A percentile compares a stretch with the other conserved stretches of the same genome.
These are phyloP conservation scores for Paramecium pentaurelia DNA, from an alignment of 73 alveolate genomes.

Conservation along the genomic window DNA sequence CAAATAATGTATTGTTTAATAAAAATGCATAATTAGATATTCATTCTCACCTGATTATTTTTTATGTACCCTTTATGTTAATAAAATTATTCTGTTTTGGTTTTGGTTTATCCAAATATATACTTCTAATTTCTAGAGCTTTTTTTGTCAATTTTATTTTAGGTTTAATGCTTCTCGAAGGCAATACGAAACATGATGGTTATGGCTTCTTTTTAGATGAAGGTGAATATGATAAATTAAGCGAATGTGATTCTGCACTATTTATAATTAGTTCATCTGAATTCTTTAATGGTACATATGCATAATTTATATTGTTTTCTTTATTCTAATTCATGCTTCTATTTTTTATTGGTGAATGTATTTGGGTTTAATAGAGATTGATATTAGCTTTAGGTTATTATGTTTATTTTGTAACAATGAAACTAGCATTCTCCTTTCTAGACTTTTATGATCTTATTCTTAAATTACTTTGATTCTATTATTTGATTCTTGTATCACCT, in stretches of 20 bases:
- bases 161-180: neutral
- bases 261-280: neutral
- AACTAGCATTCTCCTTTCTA: neutral
- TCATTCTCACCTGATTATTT: neutral
- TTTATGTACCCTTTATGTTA: neutral
- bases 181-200: neutral
- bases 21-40: neutral
- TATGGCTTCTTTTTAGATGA: neutral
- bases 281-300: neutral
- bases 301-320: neutral
- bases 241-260: constrained; percentile 10
- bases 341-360: neutral
- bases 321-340: neutral
- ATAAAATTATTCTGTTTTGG: neutral
- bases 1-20: neutral
- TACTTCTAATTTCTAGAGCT: neutral
- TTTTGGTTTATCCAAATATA: neutral
- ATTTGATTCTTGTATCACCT: neutral
- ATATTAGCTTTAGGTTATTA: neutral
- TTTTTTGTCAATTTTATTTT: neutral
- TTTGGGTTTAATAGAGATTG: neutral
- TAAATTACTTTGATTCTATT: neutral
- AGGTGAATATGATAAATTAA: neutral
- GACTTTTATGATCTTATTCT: neutral
- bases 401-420: neutral